Conservation (phyloP, 331 rosid species). For the Acacia concinna region DNA sequence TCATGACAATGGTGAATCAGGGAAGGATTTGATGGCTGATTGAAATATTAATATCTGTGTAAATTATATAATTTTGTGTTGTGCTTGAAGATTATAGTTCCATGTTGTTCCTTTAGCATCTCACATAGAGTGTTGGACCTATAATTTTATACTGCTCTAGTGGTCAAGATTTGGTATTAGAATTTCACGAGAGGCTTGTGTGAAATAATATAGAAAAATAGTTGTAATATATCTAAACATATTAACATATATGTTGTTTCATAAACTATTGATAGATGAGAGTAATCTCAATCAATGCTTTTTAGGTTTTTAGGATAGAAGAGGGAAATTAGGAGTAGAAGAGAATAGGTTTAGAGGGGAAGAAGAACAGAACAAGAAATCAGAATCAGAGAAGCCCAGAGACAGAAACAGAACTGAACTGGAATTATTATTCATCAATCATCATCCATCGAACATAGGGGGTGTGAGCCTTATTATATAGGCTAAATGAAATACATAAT, state of each 20-base stretch:
- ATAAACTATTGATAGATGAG: too few species aligned
- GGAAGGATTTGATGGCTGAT: not conserved
- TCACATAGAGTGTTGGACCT: not conserved
- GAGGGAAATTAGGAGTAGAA: too few species aligned
- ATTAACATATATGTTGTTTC: not conserved
- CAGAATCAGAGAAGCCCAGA: too few species aligned
- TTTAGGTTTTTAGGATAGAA: too few species aligned
- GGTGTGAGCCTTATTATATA: too few species aligned
- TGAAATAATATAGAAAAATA: not conserved
- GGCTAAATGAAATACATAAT: too few species aligned
- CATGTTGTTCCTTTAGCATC: not conserved
- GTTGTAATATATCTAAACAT: not conserved
- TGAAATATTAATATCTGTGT: not conserved
- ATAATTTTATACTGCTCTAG: not conserved
- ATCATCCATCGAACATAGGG: too few species aligned
- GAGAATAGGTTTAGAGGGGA: too few species aligned
- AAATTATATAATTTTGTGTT: not conserved
- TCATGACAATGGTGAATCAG: not conserved
- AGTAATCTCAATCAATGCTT: too few species aligned
- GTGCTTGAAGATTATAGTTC: slow-evolving; percentile 2
- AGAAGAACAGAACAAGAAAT: too few species aligned
- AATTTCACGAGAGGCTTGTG: slow-evolving; percentile 4
- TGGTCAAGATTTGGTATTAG: not conserved
- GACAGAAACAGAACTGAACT: too few species aligned
- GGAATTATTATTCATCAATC: too few species aligned